A percentile compares a stretch with the other conserved stretches of the same genome.
phyloP scores from a whole-genome alignment of 164 flowering plant species.

The Dillenia suffruticosa region DNA sequence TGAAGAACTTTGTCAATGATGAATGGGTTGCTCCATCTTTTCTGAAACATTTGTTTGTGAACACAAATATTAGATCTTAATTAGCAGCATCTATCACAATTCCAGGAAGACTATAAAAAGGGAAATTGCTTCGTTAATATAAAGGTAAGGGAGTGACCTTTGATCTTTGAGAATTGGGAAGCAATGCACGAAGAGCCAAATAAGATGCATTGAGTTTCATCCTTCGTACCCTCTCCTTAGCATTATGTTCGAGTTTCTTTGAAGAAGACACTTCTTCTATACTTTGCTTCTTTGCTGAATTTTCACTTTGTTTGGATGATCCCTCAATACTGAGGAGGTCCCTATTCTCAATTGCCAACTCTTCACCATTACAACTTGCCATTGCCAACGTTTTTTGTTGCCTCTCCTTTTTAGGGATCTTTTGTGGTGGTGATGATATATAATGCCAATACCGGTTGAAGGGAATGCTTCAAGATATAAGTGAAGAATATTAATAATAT shows the following conservation, averaged over 20 bases:
- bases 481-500: no score
- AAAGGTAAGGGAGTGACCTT: constrained; percentile 17
- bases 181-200: constrained; percentile 25
- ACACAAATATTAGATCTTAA: background rate
- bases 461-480: no score
- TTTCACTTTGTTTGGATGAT: no score
- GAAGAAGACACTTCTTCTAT: constrained; percentile 3
- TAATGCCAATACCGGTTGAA: no score
- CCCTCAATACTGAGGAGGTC: no score
- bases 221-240: constrained; percentile 37
- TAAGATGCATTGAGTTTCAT: constrained; percentile 33
- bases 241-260: constrained; percentile 36
- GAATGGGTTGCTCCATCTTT: constrained; percentile 27
- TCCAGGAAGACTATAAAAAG: background rate
- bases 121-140: background rate
- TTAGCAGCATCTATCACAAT: background rate
- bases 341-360: no score
- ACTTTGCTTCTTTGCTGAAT: no score
- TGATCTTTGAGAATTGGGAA: constrained; percentile 27
- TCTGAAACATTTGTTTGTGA: constrained; percentile 14
- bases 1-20: constrained; percentile 26
- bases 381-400: no score
- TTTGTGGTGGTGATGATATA: no score
- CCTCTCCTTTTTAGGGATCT: no score
- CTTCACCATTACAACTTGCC: no score